Base-by-base conservation (phyloP, 495 filamentous ascomycete genomes). In the Penicillium chermesinum region DNA sequence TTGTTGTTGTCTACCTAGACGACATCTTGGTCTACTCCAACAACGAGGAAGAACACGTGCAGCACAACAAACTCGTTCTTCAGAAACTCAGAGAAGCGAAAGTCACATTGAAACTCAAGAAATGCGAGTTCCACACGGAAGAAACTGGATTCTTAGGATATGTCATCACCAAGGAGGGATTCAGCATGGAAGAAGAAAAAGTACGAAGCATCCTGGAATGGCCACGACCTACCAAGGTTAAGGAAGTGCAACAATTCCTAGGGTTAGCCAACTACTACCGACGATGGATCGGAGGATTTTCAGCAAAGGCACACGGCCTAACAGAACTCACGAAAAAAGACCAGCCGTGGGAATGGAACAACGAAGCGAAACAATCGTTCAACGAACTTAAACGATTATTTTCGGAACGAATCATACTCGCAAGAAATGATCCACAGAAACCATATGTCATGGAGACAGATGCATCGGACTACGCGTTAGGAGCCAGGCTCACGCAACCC, bases 381-480 rank as follows among this genome's bases (percentile, higher is more conserved):
- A 18, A 46, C 0, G 9, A 49, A 0, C 6, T 58, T 0, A 62
- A 62, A 20, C 13, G 46, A 2, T 7, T 32, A 2, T 46, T 51
- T 2, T 20, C n/a, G 2, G 3, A 19, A 6, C 9, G 3, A 21
- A 48, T 42, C 1, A 50, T 59, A 6, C 19, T 58, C 0, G 16
- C 18, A 7, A 38, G 35, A 5, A 57, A 44, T 13, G 15, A 58
- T 18, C 48, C 48, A 10, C 37, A 59, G 13, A 7, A n/a, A 14
- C 27, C 1, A 12, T 48, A 39, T 0, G 21, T 33, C 5, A 1
- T 65, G 15, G 54, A 62, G 44, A 57, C 54, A 1, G 21, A 65
- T 30, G 18, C 38, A 16, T 58, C 21, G 4, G 44, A 54, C 9
- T 46, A 30, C 22, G 13, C 6, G 10, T 5, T 46, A 0, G 35